These are phyloP conservation scores for Arthroderma uncinatum DNA, from an alignment of 2,329 filamentous ascomycete species.

Conservation along the genomic window DNA sequence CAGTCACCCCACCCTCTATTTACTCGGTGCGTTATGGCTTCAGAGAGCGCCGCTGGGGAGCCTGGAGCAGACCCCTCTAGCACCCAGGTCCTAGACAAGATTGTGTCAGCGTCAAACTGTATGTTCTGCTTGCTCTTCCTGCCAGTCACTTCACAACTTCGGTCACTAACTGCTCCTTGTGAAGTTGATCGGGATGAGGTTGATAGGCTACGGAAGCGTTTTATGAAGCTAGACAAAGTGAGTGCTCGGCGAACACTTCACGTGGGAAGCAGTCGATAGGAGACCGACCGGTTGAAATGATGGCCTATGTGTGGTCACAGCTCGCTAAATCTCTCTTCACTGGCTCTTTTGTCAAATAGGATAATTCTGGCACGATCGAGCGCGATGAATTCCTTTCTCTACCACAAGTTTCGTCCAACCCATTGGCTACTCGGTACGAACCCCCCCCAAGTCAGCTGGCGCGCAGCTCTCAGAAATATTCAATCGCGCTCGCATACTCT, in stretches of 20 bases:
- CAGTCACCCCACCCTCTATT: neutral
- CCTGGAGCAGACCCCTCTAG: constrained; percentile 30
- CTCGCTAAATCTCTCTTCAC: neutral
- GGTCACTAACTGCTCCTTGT: neutral
- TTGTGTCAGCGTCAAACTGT: constrained; percentile 97
- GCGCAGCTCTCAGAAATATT: too few species aligned
- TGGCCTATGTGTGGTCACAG: neutral
- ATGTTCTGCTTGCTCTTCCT: constrained; percentile 25
- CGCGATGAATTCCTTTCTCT: constrained; percentile 95
- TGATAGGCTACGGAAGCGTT: constrained; percentile 86
- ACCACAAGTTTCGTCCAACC: constrained; percentile 95
- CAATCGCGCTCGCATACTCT: neutral
- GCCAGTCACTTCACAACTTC: neutral
- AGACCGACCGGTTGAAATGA: neutral
- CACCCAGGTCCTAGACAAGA: constrained; percentile 74
- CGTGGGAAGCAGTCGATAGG: neutral
- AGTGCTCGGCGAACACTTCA: constrained; percentile 3
- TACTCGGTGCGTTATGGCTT: neutral
- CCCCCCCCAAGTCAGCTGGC: neutral
- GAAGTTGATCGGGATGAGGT: constrained; percentile 95
- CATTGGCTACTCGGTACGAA: constrained; percentile 74
- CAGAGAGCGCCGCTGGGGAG: constrained; percentile 36
- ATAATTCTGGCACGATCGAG: constrained; percentile 96
- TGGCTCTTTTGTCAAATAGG: constrained; percentile 45
- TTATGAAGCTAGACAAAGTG: constrained; percentile 99